Percentiles rank a stretch among this genome's conserved stretches.
Conservation (phyloP, 176 grass and related monocot species). For the Oryza longistaminata region DNA sequence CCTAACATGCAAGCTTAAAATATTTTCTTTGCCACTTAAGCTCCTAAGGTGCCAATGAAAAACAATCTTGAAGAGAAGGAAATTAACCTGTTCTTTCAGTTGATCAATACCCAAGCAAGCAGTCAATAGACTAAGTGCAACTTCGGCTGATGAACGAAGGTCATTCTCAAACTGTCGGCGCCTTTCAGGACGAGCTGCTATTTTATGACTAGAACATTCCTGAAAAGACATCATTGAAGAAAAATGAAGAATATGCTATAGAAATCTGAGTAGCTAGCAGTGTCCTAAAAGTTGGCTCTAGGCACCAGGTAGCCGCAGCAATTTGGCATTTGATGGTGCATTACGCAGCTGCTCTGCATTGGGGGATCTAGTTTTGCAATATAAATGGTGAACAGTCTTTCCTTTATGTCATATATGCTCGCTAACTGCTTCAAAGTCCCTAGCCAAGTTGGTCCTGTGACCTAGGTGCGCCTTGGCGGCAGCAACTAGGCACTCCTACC, state of each 20-base stretch:
- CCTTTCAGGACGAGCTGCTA: slow-evolving; percentile 91
- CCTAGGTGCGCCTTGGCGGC: no score
- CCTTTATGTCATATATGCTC: neutral
- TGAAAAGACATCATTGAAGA: slow-evolving; percentile 44
- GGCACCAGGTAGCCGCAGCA: neutral
- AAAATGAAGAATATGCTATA: neutral
- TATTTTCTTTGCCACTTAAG: slow-evolving; percentile 10
- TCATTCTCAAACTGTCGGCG: slow-evolving; percentile 92
- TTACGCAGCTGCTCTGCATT: neutral
- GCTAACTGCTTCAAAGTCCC: no score
- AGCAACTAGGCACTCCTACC: neutral
- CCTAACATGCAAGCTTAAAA: neutral
- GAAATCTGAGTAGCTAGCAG: neutral
- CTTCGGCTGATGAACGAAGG: slow-evolving; percentile 77
- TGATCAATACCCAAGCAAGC: slow-evolving; percentile 88
- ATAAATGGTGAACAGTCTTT: neutral
- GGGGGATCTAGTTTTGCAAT: neutral
- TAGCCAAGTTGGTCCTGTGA: neutral
- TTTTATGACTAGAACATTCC: slow-evolving; percentile 92
- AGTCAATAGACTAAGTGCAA: slow-evolving; percentile 76
- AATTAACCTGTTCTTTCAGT: slow-evolving; percentile 86
- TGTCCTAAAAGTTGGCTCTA: neutral
- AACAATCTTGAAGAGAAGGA: slow-evolving; percentile 24
- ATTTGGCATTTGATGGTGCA: neutral
- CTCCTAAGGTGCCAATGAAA: neutral